Conservation (phyloP, 2,329 filamentous ascomycete species). For the Cladosporium cucumerinum region DNA sequence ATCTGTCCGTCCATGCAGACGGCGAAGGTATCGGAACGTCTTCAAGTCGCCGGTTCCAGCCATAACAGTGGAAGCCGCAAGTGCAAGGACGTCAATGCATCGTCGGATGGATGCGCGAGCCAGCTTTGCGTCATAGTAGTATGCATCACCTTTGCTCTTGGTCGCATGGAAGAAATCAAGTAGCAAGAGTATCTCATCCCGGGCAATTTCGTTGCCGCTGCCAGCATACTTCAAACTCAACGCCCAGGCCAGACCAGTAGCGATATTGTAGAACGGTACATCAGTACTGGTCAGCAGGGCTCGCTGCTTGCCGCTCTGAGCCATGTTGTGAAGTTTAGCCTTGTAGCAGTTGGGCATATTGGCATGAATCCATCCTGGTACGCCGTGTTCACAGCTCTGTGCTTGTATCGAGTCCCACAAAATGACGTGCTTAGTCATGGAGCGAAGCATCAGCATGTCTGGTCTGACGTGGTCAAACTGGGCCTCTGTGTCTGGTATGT, state of each 20-base stretch:
- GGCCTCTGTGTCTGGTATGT: conserved; percentile 82
- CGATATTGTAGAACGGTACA: conserved; percentile 87
- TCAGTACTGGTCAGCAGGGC: conserved; percentile 68
- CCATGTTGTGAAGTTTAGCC: conserved; percentile 54
- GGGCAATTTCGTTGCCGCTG: conserved; percentile 59
- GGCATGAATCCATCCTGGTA: conserved; percentile 67
- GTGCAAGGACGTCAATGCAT: conserved; percentile 82
- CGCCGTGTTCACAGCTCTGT: conserved; percentile 1
- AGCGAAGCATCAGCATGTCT: conserved; percentile 85
- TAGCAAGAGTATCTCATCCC: conserved; percentile 79
- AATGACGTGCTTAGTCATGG: conserved; percentile 84
- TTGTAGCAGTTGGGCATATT: conserved; percentile 70
- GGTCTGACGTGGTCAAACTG: conserved; percentile 96
- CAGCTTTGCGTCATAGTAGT: conserved; percentile 76
- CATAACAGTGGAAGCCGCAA: conserved; percentile 87
- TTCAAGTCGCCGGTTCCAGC: conserved; percentile 87
- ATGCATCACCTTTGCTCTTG: conserved; percentile 25
- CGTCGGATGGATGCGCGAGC: conserved; percentile 80
- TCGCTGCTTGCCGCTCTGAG: conserved; percentile 19
- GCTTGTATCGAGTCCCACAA: conserved; percentile 84
- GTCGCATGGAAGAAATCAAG: conserved; percentile 55
- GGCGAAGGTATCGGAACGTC: conserved; percentile 79
- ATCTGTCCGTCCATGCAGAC: conserved; percentile 83
- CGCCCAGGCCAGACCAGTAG: conserved; percentile 81
- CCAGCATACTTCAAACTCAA: conserved; percentile 47